Conservation (phyloP, 2,329 filamentous ascomycete genomes). For the Cercospora canescens region DNA sequence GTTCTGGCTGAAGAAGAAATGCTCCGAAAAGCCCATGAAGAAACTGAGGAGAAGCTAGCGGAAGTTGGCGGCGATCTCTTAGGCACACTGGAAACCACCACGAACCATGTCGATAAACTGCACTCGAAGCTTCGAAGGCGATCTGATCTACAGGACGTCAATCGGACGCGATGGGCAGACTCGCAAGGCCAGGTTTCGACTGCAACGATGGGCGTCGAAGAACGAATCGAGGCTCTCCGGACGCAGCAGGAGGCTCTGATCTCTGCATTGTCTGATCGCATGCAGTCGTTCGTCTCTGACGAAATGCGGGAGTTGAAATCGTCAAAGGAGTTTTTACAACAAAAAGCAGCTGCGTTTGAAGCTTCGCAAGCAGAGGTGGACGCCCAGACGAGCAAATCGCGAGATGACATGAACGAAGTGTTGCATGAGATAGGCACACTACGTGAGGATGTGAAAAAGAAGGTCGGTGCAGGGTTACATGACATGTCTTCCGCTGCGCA, state of each 20-base stretch:
- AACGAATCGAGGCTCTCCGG: slow-evolving; percentile 71
- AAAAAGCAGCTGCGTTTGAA: slow-evolving; percentile 68
- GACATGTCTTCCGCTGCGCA: slow-evolving; percentile 82
- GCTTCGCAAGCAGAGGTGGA: slow-evolving; percentile 68
- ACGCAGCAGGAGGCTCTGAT: slow-evolving; percentile 72
- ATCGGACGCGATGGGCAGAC: slow-evolving; percentile 75
- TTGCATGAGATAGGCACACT: slow-evolving; percentile 90
- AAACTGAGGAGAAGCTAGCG: slow-evolving; percentile 77
- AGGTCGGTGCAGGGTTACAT: slow-evolving; percentile 80
- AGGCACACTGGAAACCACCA: slow-evolving; percentile 73
- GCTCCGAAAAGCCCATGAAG: slow-evolving; percentile 79
- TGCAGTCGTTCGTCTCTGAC: slow-evolving; percentile 73
- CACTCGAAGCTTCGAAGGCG: slow-evolving; percentile 85
- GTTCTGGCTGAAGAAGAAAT: slow-evolving; percentile 76
- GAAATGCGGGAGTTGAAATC: slow-evolving; percentile 71
- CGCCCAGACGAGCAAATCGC: slow-evolving; percentile 66
- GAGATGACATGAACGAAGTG: slow-evolving; percentile 85
- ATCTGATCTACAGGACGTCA: slow-evolving; percentile 77
- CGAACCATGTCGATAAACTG: slow-evolving; percentile 76
- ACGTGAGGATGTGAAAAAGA: slow-evolving; percentile 81
- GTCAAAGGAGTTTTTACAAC: slow-evolving; percentile 69
- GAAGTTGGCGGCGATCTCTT: slow-evolving; percentile 74
- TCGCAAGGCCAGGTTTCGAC: slow-evolving; percentile 75
- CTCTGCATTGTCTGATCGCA: slow-evolving; percentile 64
- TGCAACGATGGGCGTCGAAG: slow-evolving; percentile 75